A percentile compares a stretch with the other conserved stretches of the same genome.
phyloP scores from a whole-genome alignment of 1,284 basidiomycete species.

The Papiliotrema nemorosa region DNA sequence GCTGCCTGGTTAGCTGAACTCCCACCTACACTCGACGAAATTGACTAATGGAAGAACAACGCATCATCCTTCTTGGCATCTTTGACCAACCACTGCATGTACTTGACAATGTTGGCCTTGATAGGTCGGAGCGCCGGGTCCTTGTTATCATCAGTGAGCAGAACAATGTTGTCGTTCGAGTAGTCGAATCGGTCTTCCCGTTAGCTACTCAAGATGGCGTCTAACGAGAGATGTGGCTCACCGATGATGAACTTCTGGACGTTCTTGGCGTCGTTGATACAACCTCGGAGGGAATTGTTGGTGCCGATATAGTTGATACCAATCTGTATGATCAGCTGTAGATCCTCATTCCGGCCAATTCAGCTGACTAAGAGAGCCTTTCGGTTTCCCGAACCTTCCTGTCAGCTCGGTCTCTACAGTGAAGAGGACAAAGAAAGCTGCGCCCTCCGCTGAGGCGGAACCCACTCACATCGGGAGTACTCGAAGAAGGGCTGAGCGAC shows the following conservation, averaged over 20 bases:
- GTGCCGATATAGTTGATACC: conserved; percentile 47
- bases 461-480: conserved; percentile 67
- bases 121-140: conserved; percentile 69
- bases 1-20: conserved; percentile 12
- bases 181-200: conserved; percentile 61
- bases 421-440: neutral
- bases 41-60: conserved; percentile 74
- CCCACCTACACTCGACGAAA: neutral
- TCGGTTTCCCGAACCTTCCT: conserved; percentile 59
- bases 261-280: conserved; percentile 83
- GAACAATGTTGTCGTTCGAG: conserved; percentile 73
- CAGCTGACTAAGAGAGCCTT: conserved; percentile 60
- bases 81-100: conserved; percentile 82
- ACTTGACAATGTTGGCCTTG: conserved; percentile 73
- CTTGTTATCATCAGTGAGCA: conserved; percentile 71
- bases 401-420: neutral
- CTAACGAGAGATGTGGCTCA: conserved; percentile 33
- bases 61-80: conserved; percentile 78
- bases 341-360: neutral
- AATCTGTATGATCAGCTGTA: conserved; percentile 20
- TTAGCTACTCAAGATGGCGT: neutral
- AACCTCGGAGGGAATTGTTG: conserved; percentile 55
- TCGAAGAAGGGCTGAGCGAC: conserved; percentile 59
- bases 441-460: too few relatives aligned
- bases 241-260: conserved; percentile 68